phyloP scores from a whole-genome alignment of 2,329 filamentous ascomycete species.

The Paecilomyces fulvus region DNA sequence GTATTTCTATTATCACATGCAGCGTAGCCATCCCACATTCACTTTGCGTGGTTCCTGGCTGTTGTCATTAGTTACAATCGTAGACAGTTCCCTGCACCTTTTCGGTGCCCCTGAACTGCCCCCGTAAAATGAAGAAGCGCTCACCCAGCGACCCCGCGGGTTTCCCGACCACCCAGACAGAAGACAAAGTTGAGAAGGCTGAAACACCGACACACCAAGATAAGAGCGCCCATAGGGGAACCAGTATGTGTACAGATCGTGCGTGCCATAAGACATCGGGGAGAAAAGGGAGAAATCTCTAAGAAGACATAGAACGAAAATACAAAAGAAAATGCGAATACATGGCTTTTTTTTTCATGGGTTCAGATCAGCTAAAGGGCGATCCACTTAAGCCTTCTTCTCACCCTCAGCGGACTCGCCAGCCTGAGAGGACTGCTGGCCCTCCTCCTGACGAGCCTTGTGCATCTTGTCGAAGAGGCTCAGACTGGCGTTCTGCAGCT shows the following conservation, averaged over 20 bases:
- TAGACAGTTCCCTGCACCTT: constrained; percentile 19
- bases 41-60: constrained; percentile 26
- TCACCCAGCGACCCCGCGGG: background rate
- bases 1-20: constrained; percentile 31
- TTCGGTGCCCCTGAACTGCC: background rate
- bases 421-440: constrained; percentile 45
- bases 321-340: constrained; percentile 10
- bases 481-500: constrained; percentile 90
- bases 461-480: constrained; percentile 99
- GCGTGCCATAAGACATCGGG: constrained; percentile 17
- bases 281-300: constrained; percentile 17
- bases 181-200: constrained; percentile 5
- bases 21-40: constrained; percentile 22
- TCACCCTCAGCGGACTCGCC: constrained; percentile 51
- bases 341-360: background rate
- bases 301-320: constrained; percentile 14
- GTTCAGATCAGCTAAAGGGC: background rate
- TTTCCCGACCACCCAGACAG: background rate
- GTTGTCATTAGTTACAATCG: constrained; percentile 34
- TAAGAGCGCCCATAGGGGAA: constrained; percentile 5
- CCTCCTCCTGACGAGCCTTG: constrained; percentile 72
- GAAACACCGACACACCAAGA: constrained; percentile 31
- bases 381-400: constrained; percentile 56
- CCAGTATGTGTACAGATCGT: constrained; percentile 30
- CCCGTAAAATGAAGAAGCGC: background rate